These are phyloP conservation scores for Sugiyamaella neomexicana DNA, from an alignment of 1,139 yeast genomes.

Conservation along the genomic window DNA sequence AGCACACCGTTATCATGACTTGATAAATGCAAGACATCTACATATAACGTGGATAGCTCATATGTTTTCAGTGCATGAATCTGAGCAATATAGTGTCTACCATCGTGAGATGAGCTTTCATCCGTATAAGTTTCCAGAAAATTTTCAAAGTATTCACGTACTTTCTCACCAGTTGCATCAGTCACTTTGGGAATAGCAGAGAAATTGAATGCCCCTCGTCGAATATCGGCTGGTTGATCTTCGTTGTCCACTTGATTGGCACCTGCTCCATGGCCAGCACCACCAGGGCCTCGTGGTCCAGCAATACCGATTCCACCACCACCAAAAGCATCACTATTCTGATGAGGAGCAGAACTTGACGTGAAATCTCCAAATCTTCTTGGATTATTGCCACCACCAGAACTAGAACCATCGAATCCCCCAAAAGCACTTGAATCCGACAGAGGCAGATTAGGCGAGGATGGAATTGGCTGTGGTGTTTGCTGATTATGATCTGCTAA, in stretches of 20 bases:
- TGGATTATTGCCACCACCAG: conserved; percentile 3
- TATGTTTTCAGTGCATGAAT: conserved; percentile 76
- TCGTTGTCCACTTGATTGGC: conserved; percentile 19
- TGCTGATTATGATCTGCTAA: conserved; percentile 1
- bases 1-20: conserved; percentile 81
- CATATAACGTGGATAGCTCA: conserved; percentile 76
- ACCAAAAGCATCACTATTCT: conserved; percentile 21
- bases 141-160: conserved; percentile 83
- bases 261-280: conserved; percentile 3
- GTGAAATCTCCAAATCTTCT: conserved; percentile 17
- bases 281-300: conserved; percentile 17
- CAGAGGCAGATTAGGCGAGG: conserved; percentile 23
- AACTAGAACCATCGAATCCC: conserved; percentile 12
- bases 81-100: conserved; percentile 72
- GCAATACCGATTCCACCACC: conserved; percentile 11
- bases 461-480: conserved; percentile 19
- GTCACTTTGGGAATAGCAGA: conserved; percentile 71
- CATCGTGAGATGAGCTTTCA: conserved; percentile 37
- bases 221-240: conserved; percentile 21
- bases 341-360: conserved; percentile 23
- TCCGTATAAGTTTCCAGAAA: conserved; percentile 69
- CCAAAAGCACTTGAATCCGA: conserved; percentile 18
- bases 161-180: conserved; percentile 92
- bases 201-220: conserved; percentile 22
- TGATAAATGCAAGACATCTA: conserved; percentile 79